Percentiles rank a stretch among this genome's conserved stretches.
Evolutionary conservation across 805 yeast species (phyloP).

Genomic region (Kluyveromyces wickerhamii): DNA sequence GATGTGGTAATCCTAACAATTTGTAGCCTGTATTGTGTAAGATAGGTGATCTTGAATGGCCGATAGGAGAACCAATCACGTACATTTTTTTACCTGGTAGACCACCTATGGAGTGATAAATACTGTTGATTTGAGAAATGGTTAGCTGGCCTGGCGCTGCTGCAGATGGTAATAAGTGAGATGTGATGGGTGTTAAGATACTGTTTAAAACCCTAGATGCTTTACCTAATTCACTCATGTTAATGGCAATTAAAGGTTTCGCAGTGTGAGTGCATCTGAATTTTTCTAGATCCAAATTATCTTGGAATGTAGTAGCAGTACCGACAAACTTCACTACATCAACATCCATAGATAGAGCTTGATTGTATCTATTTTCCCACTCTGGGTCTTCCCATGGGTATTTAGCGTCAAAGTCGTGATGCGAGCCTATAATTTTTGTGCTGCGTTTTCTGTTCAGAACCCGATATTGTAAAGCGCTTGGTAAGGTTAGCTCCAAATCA

Average conservation of each 20-base stretch:
- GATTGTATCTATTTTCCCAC: constrained; percentile 67
- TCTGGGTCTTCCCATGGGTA: constrained; percentile 59
- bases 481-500: constrained; percentile 70
- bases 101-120: constrained; percentile 56
- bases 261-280: constrained; percentile 51
- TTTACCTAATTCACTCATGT: constrained; percentile 71
- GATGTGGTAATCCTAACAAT: constrained; percentile 69
- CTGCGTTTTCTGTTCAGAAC: constrained; percentile 46
- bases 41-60: constrained; percentile 83
- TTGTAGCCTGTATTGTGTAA: constrained; percentile 77
- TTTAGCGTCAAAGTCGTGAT: constrained; percentile 62
- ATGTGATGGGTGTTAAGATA: constrained; percentile 78
- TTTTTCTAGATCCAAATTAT: constrained; percentile 62
- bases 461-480: constrained; percentile 44
- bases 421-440: constrained; percentile 75
- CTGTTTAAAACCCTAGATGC: constrained; percentile 71
- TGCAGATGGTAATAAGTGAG: constrained; percentile 52
- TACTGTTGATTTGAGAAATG: constrained; percentile 52
- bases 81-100: constrained; percentile 49
- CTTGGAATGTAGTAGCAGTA: constrained; percentile 52
- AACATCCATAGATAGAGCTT: constrained; percentile 55
- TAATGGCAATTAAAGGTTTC: constrained; percentile 72
- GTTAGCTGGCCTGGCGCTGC: constrained; percentile 79
- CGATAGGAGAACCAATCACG: constrained; percentile 74
- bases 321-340: constrained; percentile 84